Conservation (phyloP, 2,329 filamentous ascomycete species). For the Microcyclospora tardicrescens region DNA sequence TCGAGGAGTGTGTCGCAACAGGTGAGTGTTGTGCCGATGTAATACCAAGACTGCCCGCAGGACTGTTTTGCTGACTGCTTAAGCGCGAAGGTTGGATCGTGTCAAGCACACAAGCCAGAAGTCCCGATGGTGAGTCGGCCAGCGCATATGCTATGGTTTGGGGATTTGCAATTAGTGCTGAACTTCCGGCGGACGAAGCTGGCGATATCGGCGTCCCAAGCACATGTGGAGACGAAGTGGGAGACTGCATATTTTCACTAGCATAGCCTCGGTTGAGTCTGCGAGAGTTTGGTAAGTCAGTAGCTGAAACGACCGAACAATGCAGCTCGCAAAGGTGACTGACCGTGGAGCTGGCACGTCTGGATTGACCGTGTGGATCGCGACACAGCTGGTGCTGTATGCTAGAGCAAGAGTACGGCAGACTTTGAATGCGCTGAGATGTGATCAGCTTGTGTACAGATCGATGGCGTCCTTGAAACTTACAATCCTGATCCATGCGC, state of each 20-base stretch:
- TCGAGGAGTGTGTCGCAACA: not conserved
- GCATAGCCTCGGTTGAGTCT: conserved; percentile 1
- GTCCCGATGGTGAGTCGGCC: conserved; percentile 48
- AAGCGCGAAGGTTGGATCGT: conserved; percentile 8
- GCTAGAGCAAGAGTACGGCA: conserved; percentile 35
- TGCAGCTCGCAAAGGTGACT: not conserved
- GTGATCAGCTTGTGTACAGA: not conserved
- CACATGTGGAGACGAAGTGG: too few relatives aligned
- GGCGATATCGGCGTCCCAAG: too few relatives aligned
- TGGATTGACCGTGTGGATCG: conserved; percentile 49
- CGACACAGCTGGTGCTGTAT: conserved; percentile 41
- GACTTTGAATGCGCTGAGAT: conserved; percentile 30
- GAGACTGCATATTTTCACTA: not conserved
- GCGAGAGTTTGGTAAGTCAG: not conserved
- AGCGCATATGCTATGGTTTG: conserved; percentile 48
- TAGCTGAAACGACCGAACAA: not conserved
- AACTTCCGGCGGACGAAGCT: too few relatives aligned
- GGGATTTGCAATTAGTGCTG: conserved; percentile 22
- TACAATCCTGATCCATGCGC: conserved; percentile 41
- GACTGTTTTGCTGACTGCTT: too few relatives aligned
- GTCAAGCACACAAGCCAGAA: conserved; percentile 41
- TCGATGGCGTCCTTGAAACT: conserved; percentile 6
- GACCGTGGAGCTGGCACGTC: conserved; percentile 36
- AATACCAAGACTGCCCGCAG: too few relatives aligned
- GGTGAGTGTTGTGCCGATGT: not conserved